phyloP scores from a whole-genome alignment of 495 filamentous ascomycete species.

The Talaromyces thailandensis region DNA sequence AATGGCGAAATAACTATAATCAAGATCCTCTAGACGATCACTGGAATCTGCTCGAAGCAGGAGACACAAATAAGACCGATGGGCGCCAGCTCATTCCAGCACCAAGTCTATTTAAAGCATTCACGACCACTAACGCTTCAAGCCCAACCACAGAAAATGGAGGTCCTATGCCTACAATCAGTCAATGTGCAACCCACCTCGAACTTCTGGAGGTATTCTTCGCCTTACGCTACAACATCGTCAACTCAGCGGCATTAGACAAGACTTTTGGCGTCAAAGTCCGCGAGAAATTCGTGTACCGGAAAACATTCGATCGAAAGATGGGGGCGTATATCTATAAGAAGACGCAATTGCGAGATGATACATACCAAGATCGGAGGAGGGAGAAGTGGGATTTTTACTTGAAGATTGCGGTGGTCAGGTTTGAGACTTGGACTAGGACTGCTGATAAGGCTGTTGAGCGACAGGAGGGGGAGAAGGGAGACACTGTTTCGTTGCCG shows the following conservation, averaged over 20 bases:
- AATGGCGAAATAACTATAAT: neutral
- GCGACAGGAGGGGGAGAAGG: neutral
- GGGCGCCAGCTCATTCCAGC: neutral
- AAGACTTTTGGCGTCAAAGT: constrained; percentile 5
- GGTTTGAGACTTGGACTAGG: constrained; percentile 13
- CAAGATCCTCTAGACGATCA: neutral
- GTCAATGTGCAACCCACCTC: constrained; percentile 24
- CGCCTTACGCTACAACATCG: constrained; percentile 11
- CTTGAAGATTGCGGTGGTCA: constrained; percentile 10
- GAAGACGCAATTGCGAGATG: constrained; percentile 8
- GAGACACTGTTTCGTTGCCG: neutral
- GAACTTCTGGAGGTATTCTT: constrained; percentile 24
- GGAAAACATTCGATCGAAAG: neutral
- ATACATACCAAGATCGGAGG: constrained; percentile 5
- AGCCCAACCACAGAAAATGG: neutral
- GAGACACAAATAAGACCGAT: neutral
- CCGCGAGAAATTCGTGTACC: neutral
- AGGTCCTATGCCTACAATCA: constrained; percentile 10
- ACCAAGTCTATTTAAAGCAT: neutral
- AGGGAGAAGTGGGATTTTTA: constrained; percentile 14
- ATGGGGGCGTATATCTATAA: neutral
- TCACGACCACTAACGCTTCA: neutral
- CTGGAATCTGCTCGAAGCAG: neutral
- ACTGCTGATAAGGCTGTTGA: neutral
- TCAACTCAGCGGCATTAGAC: constrained; percentile 9